Percentiles rank a stretch among this genome's conserved stretches.
Evolutionary conservation across 1,139 yeast species (phyloP).

Genomic region (Meyerozyma elateridarum): DNA sequence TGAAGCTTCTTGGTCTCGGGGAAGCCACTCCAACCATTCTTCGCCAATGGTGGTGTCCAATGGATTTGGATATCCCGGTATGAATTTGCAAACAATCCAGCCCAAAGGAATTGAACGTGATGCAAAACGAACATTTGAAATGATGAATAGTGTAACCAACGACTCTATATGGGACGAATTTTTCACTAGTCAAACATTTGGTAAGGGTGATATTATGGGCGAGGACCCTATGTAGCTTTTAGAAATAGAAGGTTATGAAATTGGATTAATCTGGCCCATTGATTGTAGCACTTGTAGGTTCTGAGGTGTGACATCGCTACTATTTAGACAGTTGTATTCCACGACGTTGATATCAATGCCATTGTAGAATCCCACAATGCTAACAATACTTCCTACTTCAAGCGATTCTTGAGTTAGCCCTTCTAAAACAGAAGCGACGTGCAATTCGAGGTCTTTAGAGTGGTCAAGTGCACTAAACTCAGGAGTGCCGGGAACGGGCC

Average conservation of each 20-base stretch:
- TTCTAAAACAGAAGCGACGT: not conserved
- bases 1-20: too few relatives aligned
- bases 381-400: constrained; percentile 9
- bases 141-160: constrained; percentile 62
- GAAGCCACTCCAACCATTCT: too few relatives aligned
- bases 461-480: too few relatives aligned
- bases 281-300: constrained; percentile 3
- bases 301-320: constrained; percentile 11
- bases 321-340: constrained; percentile 16
- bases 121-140: constrained; percentile 34
- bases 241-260: too few relatives aligned
- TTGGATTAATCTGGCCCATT: too few relatives aligned
- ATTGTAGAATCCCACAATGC: constrained; percentile 16
- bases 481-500: constrained; percentile 1
- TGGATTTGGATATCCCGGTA: too few relatives aligned
- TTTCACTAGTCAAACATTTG: constrained; percentile 31
- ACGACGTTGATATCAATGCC: constrained; percentile 17
- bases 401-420: not conserved
- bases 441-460: too few relatives aligned
- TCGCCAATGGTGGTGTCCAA: too few relatives aligned
- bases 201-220: constrained; percentile 1
- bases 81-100: too few relatives aligned
- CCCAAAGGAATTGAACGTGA: constrained; percentile 6
- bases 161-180: constrained; percentile 78
- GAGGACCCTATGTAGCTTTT: too few relatives aligned